Evolutionary conservation across 352 stramenopile species (phyloP).

Genomic region (Globisporangium yorkense): DNA sequence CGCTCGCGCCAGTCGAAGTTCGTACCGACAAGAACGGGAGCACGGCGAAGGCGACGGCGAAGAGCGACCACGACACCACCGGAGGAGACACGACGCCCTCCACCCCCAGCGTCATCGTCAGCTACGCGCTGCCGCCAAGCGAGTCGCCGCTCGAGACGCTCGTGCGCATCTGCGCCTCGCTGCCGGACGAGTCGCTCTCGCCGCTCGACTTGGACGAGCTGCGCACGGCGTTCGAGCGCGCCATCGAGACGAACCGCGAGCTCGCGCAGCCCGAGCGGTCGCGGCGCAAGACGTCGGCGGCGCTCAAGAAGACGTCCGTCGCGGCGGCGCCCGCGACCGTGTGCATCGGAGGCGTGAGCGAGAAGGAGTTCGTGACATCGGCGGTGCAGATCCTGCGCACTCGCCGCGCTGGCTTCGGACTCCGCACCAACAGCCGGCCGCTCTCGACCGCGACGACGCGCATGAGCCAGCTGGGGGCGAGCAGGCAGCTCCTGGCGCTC

Average conservation of each 20-base stretch:
- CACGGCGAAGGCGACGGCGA: not conserved
- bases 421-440: slow-evolving; percentile 46
- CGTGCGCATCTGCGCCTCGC: slow-evolving; percentile 21
- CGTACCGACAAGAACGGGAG: not conserved
- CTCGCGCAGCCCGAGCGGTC: slow-evolving; percentile 5
- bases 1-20: slow-evolving; percentile 20
- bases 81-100: too few species aligned
- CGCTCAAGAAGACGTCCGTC: slow-evolving; percentile 7
- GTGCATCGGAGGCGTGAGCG: slow-evolving; percentile 37
- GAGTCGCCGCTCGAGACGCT: slow-evolving; percentile 31
- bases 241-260: slow-evolving; percentile 31
- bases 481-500: not conserved
- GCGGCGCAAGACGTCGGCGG: slow-evolving; percentile 1
- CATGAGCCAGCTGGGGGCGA: not conserved
- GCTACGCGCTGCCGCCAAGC: not conserved
- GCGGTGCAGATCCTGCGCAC: slow-evolving; percentile 38
- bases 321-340: slow-evolving; percentile 2
- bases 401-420: slow-evolving; percentile 31
- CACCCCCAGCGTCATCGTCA: not conserved
- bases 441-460: slow-evolving; percentile 3
- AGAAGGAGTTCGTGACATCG: slow-evolving; percentile 61
- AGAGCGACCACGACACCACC: not conserved
- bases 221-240: slow-evolving; percentile 20
- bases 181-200: slow-evolving; percentile 36
- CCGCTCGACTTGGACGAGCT: slow-evolving; percentile 38